Evolutionary conservation across 768 basidiomycete species (phyloP).

Genomic region (Dentipellis fragilis): DNA sequence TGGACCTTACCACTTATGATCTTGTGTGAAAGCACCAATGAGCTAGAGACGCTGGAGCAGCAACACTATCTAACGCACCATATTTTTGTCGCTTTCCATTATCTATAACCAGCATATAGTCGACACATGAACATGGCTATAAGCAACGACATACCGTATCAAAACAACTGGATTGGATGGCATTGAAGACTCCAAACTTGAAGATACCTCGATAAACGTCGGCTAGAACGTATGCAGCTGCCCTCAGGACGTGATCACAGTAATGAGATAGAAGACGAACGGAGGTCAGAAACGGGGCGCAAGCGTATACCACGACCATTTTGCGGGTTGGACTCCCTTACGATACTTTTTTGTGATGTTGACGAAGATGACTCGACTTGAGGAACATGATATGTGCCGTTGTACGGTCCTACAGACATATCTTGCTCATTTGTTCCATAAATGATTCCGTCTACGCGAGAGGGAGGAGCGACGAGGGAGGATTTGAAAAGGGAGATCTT

Average conservation of each 20-base stretch:
- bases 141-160: conserved; percentile 42
- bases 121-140: not conserved
- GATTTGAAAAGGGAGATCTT: no score
- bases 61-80: conserved; percentile 33
- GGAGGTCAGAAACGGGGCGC: conserved; percentile 62
- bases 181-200: conserved; percentile 87
- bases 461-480: no score
- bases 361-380: no score
- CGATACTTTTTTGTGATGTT: not conserved
- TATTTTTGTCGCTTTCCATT: conserved; percentile 46
- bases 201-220: conserved; percentile 74
- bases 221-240: conserved; percentile 43
- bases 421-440: no score
- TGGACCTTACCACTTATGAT: conserved; percentile 54
- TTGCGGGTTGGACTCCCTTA: not conserved
- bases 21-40: conserved; percentile 24
- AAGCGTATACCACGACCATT: conserved; percentile 38
- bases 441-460: no score
- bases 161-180: conserved; percentile 80
- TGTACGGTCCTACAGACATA: no score
- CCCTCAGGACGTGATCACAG: not conserved
- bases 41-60: not conserved
- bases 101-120: conserved; percentile 31
- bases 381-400: no score
- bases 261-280: conserved; percentile 29